phyloP scores from a whole-genome alignment of 768 basidiomycete species.

The Lyophyllum semitale region DNA sequence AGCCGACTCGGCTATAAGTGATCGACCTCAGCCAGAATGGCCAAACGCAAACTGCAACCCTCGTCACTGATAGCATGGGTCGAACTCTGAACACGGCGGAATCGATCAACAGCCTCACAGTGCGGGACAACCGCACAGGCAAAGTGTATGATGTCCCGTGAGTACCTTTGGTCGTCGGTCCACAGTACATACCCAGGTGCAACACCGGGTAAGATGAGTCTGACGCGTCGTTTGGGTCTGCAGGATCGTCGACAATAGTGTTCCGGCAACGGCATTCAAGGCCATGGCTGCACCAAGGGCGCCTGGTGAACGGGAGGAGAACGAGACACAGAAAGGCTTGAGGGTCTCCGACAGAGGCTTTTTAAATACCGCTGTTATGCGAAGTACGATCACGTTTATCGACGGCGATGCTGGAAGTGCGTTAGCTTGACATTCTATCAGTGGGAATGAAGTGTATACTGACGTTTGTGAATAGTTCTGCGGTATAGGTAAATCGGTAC shows the following conservation, averaged over 20 bases:
- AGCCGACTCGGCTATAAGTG: background rate
- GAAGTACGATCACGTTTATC: conserved; percentile 85
- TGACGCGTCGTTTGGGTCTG: background rate
- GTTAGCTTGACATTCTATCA: conserved; percentile 16
- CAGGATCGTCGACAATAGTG: conserved; percentile 80
- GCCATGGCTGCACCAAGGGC: conserved; percentile 59
- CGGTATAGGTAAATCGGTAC: conserved; percentile 62
- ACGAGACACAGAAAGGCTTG: conserved; percentile 81
- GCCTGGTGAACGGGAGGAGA: conserved; percentile 70
- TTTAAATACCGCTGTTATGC: conserved; percentile 79
- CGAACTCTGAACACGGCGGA: conserved; percentile 9
- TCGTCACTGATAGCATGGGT: conserved; percentile 14
- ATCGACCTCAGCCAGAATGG: conserved; percentile 1
- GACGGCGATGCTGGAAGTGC: conserved; percentile 84
- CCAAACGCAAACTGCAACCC: background rate
- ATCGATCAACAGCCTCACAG: conserved; percentile 50
- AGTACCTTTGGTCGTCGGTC: conserved; percentile 27
- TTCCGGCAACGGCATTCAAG: conserved; percentile 84
- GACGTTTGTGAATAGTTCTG: conserved; percentile 41
- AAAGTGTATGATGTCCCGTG: conserved; percentile 75
- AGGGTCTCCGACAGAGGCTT: conserved; percentile 81
- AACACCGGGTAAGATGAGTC: background rate
- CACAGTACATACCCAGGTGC: background rate
- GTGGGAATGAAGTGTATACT: background rate
- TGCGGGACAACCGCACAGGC: conserved; percentile 85